Base-by-base conservation (phyloP, 768 basidiomycete genomes). In the Tylopilus vinaceipallidus region DNA sequence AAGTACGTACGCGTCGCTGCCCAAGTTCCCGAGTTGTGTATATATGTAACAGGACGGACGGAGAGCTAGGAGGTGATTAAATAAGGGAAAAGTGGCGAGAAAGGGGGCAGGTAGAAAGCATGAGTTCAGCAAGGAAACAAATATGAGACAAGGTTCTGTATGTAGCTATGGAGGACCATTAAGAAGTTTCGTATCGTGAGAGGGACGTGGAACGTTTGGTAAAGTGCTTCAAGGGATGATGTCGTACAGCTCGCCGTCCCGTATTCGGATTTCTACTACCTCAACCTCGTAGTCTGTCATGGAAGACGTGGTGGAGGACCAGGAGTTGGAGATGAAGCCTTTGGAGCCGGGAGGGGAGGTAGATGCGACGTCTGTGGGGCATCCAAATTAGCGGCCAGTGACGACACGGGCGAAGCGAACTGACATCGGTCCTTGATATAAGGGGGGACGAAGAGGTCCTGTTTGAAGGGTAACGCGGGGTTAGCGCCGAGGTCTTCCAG, bases 371-470 rank as follows among this genome's bases (percentile, higher is more conserved):
- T 91, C 88, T 91, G 56, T 47, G 49, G 27, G 32, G 16, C 24
- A 19, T 49, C 36, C 36, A 33, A 47, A 53, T 50, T 27, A 54
- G 30, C 27, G 16, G n/a, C 39, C 30, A 17, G 58, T 29, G 40
- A 46, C 44, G 52, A 55, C 19, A 52, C 16, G 53, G 38, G 40
- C 54, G 37, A 54, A 63, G 58, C 6, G 35, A 41, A 81, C 88
- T 69, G 67, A 91, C 90, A 92, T 80, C 90, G 74, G 64, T 92
- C 90, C 68, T 92, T 91, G 73, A 90, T 89, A 60, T 91, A 92
- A 5, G 90, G 86, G 17, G 90, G 90, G 14, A 92, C 83, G 57
- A 92, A 92, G 17, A 92, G 75, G 56, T 92, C 90, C 89, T 91
- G 45, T 40, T 30, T n/a, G 20, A 14, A 47, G 39, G 24, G n/a